Evolutionary conservation across 768 basidiomycete genomes (phyloP).

Genomic region (Leccinum disarticulatum): DNA sequence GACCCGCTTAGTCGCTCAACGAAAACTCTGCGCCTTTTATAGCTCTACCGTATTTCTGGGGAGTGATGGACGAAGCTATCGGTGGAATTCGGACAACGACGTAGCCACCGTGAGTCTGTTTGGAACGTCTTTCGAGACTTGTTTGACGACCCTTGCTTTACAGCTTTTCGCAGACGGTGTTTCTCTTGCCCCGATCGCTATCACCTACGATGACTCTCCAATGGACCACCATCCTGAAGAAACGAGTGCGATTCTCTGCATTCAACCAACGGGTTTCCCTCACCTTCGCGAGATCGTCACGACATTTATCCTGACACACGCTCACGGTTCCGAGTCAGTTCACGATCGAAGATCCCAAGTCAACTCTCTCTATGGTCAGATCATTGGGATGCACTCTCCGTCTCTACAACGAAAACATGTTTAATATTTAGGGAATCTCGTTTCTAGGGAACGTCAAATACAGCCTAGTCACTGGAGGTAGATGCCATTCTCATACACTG

Average conservation of each 20-base stretch:
- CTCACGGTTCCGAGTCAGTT: not conserved
- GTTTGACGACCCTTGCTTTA: not conserved
- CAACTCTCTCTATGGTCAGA: not conserved
- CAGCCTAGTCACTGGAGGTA: conserved; percentile 2
- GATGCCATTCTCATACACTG: not conserved
- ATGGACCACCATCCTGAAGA: not conserved
- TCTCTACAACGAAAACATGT: not conserved
- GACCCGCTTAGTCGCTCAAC: not conserved
- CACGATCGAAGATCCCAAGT: not conserved
- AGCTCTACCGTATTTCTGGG: conserved; percentile 11
- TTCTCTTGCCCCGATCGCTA: conserved; percentile 7
- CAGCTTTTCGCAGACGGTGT: conserved; percentile 7
- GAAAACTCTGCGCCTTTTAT: not conserved
- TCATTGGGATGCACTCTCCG: not conserved
- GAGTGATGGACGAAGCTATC: conserved; percentile 13
- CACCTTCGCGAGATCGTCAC: conserved; percentile 17
- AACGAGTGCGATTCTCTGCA: conserved; percentile 2
- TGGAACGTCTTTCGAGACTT: not conserved
- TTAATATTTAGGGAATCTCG: not conserved
- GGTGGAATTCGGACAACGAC: conserved; percentile 4
- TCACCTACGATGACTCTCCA: conserved; percentile 3
- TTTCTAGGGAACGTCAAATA: not conserved
- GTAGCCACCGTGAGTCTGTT: conserved; percentile 3
- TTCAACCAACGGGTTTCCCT: conserved; percentile 22
- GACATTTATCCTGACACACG: conserved; percentile 11